phyloP scores from a whole-genome alignment of 257 asterid genomes.

The Penstemon eatonii region DNA sequence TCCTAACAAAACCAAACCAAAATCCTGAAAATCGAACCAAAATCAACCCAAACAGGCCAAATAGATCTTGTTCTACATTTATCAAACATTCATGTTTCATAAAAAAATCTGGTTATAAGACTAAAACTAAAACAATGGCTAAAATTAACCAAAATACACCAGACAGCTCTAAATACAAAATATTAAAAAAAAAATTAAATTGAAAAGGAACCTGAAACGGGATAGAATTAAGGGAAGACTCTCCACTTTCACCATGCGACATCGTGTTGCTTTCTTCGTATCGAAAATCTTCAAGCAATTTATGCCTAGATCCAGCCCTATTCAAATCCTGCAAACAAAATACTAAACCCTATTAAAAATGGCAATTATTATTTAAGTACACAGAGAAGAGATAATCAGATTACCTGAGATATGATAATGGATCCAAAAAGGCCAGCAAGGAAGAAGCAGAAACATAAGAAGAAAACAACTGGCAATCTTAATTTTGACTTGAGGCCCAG shows the following conservation, averaged over 20 bases:
- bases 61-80: not conserved
- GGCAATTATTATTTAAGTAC: no score
- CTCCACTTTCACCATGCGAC: conserved; percentile 46
- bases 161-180: conserved; percentile 1
- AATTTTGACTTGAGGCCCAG: conserved; percentile 32
- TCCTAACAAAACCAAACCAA: no score
- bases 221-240: conserved; percentile 34
- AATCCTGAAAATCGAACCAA: no score
- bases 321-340: conserved; percentile 38
- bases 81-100: not conserved
- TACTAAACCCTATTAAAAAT: not conserved
- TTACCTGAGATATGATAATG: conserved; percentile 46
- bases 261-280: conserved; percentile 26
- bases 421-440: conserved; percentile 58
- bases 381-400: no score
- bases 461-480: conserved; percentile 36
- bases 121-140: not conserved
- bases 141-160: not conserved
- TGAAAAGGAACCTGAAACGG: conserved; percentile 47
- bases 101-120: not conserved
- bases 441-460: conserved; percentile 50
- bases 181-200: not conserved
- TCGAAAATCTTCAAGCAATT: conserved; percentile 23
- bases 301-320: conserved; percentile 33
- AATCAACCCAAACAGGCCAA: not conserved